Percentiles rank a stretch among this genome's conserved stretches.
Conservation (phyloP, 1,284 basidiomycete species). For the Kwoniella shivajii region DNA sequence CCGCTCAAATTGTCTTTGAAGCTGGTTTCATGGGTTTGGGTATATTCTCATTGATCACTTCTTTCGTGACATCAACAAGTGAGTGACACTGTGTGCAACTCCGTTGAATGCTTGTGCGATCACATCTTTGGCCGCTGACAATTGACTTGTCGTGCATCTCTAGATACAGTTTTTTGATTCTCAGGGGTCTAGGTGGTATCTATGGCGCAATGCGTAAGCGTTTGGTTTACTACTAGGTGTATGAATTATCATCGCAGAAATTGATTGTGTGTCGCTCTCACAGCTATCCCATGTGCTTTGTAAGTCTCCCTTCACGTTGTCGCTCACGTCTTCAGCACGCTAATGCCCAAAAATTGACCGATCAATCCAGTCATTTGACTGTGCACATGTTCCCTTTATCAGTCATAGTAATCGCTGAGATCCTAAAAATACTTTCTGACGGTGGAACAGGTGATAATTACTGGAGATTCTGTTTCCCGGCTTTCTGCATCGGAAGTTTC, state of each 20-base stretch:
- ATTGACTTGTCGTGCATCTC: neutral
- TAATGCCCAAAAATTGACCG: neutral
- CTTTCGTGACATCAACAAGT: constrained; percentile 45
- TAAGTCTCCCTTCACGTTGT: constrained; percentile 8
- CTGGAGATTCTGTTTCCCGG: constrained; percentile 46
- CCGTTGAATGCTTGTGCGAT: too few species aligned
- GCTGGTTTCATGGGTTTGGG: constrained; percentile 38
- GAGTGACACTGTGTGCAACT: neutral
- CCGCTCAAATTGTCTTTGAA: constrained; percentile 41
- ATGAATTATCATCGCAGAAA: neutral
- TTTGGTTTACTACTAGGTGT: neutral
- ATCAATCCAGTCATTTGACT: neutral
- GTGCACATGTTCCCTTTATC: constrained; percentile 4
- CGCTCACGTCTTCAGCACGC: neutral
- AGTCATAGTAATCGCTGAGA: constrained; percentile 33
- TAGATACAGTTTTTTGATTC: constrained; percentile 44
- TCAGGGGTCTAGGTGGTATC: constrained; percentile 49
- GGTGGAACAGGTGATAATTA: constrained; percentile 44
- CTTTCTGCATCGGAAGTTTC: constrained; percentile 25
- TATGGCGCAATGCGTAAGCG: constrained; percentile 36
- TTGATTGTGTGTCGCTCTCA: neutral
- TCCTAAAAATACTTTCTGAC: constrained; percentile 38
- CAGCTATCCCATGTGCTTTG: constrained; percentile 37
- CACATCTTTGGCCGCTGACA: neutral
- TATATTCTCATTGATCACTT: constrained; percentile 35